Conservation (phyloP, 106 monocot species). For the Dendrobium chrysotoxum region DNA sequence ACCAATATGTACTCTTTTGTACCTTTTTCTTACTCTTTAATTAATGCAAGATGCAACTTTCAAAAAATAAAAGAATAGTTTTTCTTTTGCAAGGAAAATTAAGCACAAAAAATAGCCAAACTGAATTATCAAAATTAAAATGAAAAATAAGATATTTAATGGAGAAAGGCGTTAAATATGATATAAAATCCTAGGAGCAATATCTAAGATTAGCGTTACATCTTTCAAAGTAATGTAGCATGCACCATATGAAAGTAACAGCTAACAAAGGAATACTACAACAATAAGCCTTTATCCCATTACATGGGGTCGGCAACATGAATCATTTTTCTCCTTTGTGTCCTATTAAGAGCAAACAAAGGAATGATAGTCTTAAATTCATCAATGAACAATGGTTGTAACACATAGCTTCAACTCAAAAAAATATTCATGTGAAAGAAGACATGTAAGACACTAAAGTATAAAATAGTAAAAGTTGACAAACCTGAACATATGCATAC, state of each 20-base stretch:
- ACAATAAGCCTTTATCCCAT: too few species aligned
- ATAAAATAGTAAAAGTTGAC: slow-evolving; percentile 11
- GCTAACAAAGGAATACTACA: too few species aligned
- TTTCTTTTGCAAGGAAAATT: not conserved
- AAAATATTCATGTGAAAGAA: not conserved
- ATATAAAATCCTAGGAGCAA: not conserved
- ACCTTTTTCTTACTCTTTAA: too few species aligned
- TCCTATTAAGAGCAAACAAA: not conserved
- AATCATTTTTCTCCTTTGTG: too few species aligned
- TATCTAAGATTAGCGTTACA: not conserved
- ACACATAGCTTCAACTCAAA: not conserved
- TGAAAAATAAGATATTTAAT: not conserved
- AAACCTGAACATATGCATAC: slow-evolving; percentile 98
- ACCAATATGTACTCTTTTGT: too few species aligned
- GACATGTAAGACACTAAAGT: not conserved
- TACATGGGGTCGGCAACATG: too few species aligned
- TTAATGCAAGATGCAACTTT: too few species aligned
- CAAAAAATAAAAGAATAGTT: not conserved
- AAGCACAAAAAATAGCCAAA: not conserved
- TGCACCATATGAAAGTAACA: too few species aligned
- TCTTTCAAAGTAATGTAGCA: too few species aligned
- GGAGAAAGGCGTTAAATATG: not conserved
- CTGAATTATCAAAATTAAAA: not conserved
- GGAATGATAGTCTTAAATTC: not conserved
- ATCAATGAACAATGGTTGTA: not conserved